Base-by-base conservation (phyloP, 1,139 yeast species). In the Suhomyces terraborum region DNA sequence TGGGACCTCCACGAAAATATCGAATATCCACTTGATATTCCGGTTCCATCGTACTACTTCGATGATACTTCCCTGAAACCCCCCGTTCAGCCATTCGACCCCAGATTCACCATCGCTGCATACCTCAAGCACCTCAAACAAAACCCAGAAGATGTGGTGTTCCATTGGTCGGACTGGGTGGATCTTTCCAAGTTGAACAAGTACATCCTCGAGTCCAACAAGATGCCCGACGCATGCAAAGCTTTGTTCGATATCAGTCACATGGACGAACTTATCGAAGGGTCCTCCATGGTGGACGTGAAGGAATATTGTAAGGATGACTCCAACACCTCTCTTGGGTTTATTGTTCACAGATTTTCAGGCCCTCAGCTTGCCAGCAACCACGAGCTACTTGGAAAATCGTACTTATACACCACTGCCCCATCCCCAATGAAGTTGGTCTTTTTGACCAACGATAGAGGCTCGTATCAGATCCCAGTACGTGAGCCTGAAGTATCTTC, bases 141-240 rank as follows among this genome's bases (percentile, higher is more conserved):
- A 8, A 49, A 45, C 40, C 66, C 68, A 9, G 45, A 40, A 14
- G 16, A 13, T 3, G 41, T 66, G 8, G 60, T 64, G 4, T 70
- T 70, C 47, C 72, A 69, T 52, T 70, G 76, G 76, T 55, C 66
- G 19, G 76, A 70, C 48, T 70, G 75, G 75, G 60, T 64, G 4
- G 73, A 70, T 49, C 45, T 67, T 36, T 52, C 66, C 6, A 53
- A 50, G 22, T 50, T 69, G 23, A 47, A 62, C 40, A 53, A 57
- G 46, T 57, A 59, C 41, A 49, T 67, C n/a, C 48, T 60, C 18
- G 41, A 41, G 8, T 38, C 49, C 21, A 42, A 47, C 6, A 44
- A 44, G 4, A 27, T 20, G 12, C 23, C 42, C 40, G 26, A 41
- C 37, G 17, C 36, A 6, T 64, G 70, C 50, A 38, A 49, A 6